phyloP scores from a whole-genome alignment of 371 early-diverging fungal species.

The Mucor velutinosus region DNA sequence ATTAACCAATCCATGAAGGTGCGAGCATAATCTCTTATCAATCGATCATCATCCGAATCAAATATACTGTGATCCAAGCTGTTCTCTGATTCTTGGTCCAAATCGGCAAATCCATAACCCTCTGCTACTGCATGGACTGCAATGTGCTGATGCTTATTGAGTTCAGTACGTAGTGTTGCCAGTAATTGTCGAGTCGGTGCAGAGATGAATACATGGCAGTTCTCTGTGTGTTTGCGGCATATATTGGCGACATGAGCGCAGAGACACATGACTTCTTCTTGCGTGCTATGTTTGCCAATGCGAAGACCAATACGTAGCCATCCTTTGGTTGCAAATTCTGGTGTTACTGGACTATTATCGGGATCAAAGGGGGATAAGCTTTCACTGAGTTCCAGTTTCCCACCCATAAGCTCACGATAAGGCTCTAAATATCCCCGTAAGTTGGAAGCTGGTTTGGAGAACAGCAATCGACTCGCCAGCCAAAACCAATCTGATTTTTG shows the following conservation, averaged over 20 bases:
- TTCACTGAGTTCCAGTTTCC: slow-evolving; percentile 20
- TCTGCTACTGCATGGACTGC: slow-evolving; percentile 34
- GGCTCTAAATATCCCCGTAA: slow-evolving; percentile 28
- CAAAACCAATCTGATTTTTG: slow-evolving; percentile 42
- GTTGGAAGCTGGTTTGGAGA: slow-evolving; percentile 32
- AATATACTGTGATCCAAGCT: slow-evolving; percentile 13
- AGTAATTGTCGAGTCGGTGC: slow-evolving; percentile 7
- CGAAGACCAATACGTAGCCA: slow-evolving; percentile 45
- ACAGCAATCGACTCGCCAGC: slow-evolving; percentile 37
- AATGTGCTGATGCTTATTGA: neutral
- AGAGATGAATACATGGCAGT: slow-evolving; percentile 38
- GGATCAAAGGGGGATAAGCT: slow-evolving; percentile 18
- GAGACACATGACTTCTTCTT: slow-evolving; percentile 19
- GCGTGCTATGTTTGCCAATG: neutral
- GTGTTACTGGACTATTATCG: slow-evolving; percentile 2
- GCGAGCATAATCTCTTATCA: slow-evolving; percentile 34
- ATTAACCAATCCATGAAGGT: slow-evolving; percentile 48
- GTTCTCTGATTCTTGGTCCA: slow-evolving; percentile 7
- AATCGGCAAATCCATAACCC: slow-evolving; percentile 21
- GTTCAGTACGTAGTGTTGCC: slow-evolving; percentile 4
- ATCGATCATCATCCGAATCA: slow-evolving; percentile 23
- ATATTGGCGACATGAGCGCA: slow-evolving; percentile 19
- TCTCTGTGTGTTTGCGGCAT: slow-evolving; percentile 12
- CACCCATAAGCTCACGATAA: slow-evolving; percentile 43
- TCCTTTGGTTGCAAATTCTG: neutral